Evolutionary conservation across 352 stramenopile species (phyloP), one percentile per base, ranked within the genome.

Genomic region (Peronosclerospora sorghi): DNA sequence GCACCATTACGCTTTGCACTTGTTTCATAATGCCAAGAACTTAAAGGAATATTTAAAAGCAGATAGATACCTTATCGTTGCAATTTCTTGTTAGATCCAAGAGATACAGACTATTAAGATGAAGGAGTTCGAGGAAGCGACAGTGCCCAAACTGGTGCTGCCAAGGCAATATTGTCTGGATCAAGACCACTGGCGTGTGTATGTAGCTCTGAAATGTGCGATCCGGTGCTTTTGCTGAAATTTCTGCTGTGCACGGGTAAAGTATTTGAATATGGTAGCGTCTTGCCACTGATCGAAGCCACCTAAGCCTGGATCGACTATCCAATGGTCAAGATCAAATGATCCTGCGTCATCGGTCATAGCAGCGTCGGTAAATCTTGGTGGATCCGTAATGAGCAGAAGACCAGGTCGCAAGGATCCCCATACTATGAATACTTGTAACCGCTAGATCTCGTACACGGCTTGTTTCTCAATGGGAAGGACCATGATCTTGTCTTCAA

Each of bases 211-310:
- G 47, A 47, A 1, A 46, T 24, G 21, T 54, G 29, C 42, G 34
- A 17, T 54, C 50, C n/a, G 39, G 13, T 15, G 21, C 1, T 59
- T 52, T 15, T 75, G 43, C 15, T 70, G 47, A 4, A 49, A 44
- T n/a, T 68, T 62, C 26, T 85, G 56, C n/a, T 73, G 68, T 3
- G 73, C 73, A 1, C 72, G 70, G n/a, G 40, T 37, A 15, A 86
- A 88, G 46, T 92, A 76, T 51, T 86, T 83, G 48, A 92, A 89
- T 51, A 75, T 84, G 15, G 76, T 88, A 6, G 70, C 76, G 59
- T 92, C 88, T 29, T 92, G 73, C 79, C 79, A 92, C 43, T 89
- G 73, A 59, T 87, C 76, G 8, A 56, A 55, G 24, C 64, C 61
- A 15, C 76, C 79, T 17, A 86, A 81, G 6, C 61, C 48, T 19